phyloP scores from a whole-genome alignment of 2,329 filamentous ascomycete species.

The Neonectria ditissima region DNA sequence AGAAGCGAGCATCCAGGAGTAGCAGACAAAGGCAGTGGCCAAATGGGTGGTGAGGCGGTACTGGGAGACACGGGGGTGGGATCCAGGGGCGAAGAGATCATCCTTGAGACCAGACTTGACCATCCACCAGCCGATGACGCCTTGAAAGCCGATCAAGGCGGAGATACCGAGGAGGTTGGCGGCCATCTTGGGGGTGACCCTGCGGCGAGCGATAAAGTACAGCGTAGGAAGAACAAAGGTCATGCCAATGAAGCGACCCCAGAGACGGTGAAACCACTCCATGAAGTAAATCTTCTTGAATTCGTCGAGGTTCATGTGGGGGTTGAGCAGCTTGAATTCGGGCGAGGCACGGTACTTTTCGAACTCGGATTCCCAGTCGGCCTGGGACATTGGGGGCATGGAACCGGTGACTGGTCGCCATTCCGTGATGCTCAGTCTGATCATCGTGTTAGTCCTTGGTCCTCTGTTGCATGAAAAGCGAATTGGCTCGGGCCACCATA shows the following conservation, averaged over 20 bases:
- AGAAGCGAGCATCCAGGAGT: constrained; percentile 93
- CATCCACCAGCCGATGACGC: constrained; percentile 99
- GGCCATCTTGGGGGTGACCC: constrained; percentile 83
- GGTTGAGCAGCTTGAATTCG: constrained; percentile 92
- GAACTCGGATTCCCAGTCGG: constrained; percentile 94
- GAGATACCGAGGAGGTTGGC: constrained; percentile 84
- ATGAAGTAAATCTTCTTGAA: constrained; percentile 99
- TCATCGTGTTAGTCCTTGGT: constrained; percentile 18
- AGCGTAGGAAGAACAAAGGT: constrained; percentile 88
- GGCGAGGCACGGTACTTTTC: constrained; percentile 91
- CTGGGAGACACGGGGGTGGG: constrained; percentile 92
- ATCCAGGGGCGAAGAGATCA: constrained; percentile 91
- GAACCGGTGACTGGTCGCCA: constrained; percentile 97
- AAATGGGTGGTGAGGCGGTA: constrained; percentile 93
- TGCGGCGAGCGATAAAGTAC: constrained; percentile 86
- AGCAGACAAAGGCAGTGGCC: constrained; percentile 90
- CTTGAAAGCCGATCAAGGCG: constrained; percentile 91
- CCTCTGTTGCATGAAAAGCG: background rate
- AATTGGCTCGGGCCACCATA: constrained; percentile 55
- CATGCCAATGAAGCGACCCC: constrained; percentile 91
- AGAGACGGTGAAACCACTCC: constrained; percentile 97
- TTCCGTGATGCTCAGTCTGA: constrained; percentile 95
- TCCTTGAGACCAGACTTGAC: constrained; percentile 96
- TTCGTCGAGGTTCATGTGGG: constrained; percentile 90
- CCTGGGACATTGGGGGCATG: constrained; percentile 80